These are phyloP conservation scores for Russula emetica DNA, from an alignment of 768 basidiomycete species.

Conservation along the genomic window DNA sequence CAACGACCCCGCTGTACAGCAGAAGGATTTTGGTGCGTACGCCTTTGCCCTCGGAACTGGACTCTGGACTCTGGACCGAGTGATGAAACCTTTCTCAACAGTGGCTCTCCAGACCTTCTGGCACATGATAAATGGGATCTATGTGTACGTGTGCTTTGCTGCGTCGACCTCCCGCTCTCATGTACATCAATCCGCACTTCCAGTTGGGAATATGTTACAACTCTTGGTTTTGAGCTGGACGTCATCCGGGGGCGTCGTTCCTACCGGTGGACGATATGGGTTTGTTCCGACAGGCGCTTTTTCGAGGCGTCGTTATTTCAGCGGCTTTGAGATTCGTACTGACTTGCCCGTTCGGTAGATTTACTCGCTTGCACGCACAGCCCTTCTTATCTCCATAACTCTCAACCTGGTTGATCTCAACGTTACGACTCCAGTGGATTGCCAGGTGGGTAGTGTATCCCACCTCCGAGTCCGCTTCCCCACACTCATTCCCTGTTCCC, in stretches of 20 bases:
- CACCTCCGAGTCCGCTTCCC: no score
- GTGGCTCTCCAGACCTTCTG: not conserved
- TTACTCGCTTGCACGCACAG: not conserved
- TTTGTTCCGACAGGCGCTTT: not conserved
- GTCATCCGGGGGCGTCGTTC: constrained; percentile 3
- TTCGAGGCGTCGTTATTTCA: no score
- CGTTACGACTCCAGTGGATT: not conserved
- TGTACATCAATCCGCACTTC: not conserved
- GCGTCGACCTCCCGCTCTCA: not conserved
- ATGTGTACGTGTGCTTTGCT: not conserved
- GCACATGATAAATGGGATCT: not conserved
- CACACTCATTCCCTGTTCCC: no score
- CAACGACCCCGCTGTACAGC: not conserved
- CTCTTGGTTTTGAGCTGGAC: not conserved
- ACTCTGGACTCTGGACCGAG: not conserved
- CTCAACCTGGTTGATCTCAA: not conserved
- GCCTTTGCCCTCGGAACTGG: not conserved
- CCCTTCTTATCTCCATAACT: not conserved
- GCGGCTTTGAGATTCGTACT: not conserved
- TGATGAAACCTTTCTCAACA: not conserved
- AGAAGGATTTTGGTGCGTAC: not conserved
- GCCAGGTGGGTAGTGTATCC: not conserved
- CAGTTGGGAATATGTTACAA: constrained; percentile 2
- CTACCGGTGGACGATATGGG: constrained; percentile 21
- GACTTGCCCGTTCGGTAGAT: not conserved